These are phyloP conservation scores for Marasmius fiardii DNA, from an alignment of 1,284 basidiomycete species.

Conservation along the genomic window DNA sequence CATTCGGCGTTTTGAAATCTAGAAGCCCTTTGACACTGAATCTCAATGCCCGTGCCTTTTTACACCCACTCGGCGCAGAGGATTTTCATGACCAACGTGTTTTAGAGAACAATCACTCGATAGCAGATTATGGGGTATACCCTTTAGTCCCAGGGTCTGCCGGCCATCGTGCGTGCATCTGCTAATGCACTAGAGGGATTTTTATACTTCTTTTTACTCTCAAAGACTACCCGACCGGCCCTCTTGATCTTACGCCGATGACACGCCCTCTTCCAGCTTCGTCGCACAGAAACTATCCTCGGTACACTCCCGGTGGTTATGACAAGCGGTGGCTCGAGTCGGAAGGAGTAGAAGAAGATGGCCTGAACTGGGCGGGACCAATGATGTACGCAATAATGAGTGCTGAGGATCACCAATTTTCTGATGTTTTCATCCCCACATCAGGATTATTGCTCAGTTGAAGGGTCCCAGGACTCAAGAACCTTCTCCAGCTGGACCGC, in stretches of 20 bases:
- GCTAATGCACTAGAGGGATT: neutral
- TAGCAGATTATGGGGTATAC: slow-evolving; percentile 34
- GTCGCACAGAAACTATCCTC: slow-evolving; percentile 62
- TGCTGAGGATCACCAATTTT: neutral
- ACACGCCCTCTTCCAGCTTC: slow-evolving; percentile 53
- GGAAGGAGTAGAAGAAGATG: slow-evolving; percentile 53
- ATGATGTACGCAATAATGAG: slow-evolving; percentile 52
- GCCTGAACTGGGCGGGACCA: slow-evolving; percentile 69
- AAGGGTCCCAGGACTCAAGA: slow-evolving; percentile 41
- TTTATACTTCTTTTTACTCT: neutral
- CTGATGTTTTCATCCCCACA: slow-evolving; percentile 5
- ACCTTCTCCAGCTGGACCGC: slow-evolving; percentile 28
- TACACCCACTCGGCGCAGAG: slow-evolving; percentile 68
- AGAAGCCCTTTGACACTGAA: slow-evolving; percentile 57
- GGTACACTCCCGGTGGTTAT: slow-evolving; percentile 62
- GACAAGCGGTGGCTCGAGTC: slow-evolving; percentile 63
- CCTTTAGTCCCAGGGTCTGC: slow-evolving; percentile 24
- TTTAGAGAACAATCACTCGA: slow-evolving; percentile 11
- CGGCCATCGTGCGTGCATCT: slow-evolving; percentile 4
- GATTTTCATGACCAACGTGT: slow-evolving; percentile 17
- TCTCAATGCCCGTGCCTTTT: slow-evolving; percentile 56
- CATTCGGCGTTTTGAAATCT: slow-evolving; percentile 59
- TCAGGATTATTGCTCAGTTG: slow-evolving; percentile 66
- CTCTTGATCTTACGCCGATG: slow-evolving; percentile 25
- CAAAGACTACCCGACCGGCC: slow-evolving; percentile 4